Conservation (phyloP, 2,329 filamentous ascomycete genomes). For the Trichoderma atrobrunneum region DNA sequence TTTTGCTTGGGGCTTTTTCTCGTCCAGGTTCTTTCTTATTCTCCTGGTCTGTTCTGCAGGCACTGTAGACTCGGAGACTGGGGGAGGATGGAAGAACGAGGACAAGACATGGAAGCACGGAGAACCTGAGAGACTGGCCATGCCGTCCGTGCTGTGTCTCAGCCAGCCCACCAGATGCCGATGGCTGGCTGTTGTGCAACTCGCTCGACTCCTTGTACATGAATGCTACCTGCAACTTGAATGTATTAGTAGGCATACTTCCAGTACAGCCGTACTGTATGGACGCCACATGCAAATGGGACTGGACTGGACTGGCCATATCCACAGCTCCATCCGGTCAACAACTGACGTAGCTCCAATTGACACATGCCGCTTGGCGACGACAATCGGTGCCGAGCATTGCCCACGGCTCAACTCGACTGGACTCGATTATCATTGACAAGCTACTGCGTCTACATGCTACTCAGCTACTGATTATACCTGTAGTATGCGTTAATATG, state of each 20-base stretch:
- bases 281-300: not conserved
- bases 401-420: not conserved
- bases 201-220: not conserved
- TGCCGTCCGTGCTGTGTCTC: not conserved
- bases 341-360: slow-evolving; percentile 4
- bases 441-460: not conserved
- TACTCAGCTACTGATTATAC: not conserved
- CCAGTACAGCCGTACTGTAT: not conserved
- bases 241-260: not conserved
- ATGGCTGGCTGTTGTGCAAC: not conserved
- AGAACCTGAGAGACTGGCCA: not conserved
- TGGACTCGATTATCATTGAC: not conserved
- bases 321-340: not conserved
- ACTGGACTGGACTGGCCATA: not conserved
- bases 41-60: not conserved
- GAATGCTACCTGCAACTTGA: not conserved
- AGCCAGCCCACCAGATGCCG: not conserved
- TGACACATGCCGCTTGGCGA: slow-evolving; percentile 6
- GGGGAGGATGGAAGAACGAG: not conserved
- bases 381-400: not conserved
- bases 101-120: not conserved
- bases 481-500: not conserved
- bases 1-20: not conserved
- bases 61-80: not conserved
- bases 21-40: not conserved